A percentile compares a stretch with the other conserved stretches of the same genome.
phyloP scores from a whole-genome alignment of 2,329 filamentous ascomycete species.

The Curvularia eragrostidis region DNA sequence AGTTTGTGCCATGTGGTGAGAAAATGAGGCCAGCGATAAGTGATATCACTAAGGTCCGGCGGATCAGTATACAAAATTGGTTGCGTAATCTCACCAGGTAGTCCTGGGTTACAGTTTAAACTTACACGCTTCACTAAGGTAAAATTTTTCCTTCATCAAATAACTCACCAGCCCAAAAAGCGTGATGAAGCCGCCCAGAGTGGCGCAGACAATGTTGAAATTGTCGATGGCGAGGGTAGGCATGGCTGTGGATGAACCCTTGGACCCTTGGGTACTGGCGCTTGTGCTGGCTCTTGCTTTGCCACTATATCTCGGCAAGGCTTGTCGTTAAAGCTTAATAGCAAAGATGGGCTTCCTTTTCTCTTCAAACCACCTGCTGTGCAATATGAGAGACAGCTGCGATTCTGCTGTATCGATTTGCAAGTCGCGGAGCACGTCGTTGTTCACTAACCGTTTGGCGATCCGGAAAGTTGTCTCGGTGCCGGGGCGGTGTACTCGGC shows the following conservation, averaged over 20 bases:
- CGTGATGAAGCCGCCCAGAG: conserved; percentile 85
- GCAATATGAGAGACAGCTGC: background rate
- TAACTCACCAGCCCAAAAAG: conserved; percentile 92
- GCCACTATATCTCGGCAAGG: conserved; percentile 14
- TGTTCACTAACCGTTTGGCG: background rate
- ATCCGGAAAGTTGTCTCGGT: background rate
- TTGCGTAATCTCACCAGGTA: background rate
- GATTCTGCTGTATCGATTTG: background rate
- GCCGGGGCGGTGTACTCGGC: background rate
- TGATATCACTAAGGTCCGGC: conserved; percentile 71
- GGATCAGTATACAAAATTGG: conserved; percentile 7
- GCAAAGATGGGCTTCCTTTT: conserved; percentile 7
- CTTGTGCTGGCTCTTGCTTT: conserved; percentile 10
- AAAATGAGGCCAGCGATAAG: conserved; percentile 79
- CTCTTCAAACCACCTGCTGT: background rate
- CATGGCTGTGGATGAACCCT: conserved; percentile 51
- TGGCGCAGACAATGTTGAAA: conserved; percentile 84
- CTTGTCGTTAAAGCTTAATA: conserved; percentile 19
- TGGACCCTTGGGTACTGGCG: background rate
- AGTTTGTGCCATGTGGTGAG: conserved; percentile 77
- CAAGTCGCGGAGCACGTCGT: background rate
- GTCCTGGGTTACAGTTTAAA: conserved; percentile 28
- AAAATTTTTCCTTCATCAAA: conserved; percentile 86
- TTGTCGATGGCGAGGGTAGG: conserved; percentile 70
- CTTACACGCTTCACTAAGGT: conserved; percentile 87